Percentiles rank a stretch among this genome's conserved stretches.
These are phyloP conservation scores for Phytophthora pluvialis DNA, from an alignment of 352 stramenopile genomes.

Conservation along the genomic window DNA sequence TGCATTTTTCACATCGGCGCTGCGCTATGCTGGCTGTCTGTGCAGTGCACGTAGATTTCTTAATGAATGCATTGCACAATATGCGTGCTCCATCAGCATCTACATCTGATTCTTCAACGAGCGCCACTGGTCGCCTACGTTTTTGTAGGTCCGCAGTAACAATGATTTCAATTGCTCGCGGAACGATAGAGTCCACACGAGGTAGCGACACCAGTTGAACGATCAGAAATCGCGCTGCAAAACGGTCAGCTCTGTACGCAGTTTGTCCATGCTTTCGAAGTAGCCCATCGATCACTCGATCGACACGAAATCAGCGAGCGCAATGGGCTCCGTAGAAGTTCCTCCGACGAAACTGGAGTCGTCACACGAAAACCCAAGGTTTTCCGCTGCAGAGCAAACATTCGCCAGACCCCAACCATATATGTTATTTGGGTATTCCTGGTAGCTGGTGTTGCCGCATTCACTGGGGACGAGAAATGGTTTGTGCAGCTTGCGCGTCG, in stretches of 20 bases:
- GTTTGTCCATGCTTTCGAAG: not conserved
- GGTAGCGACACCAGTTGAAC: not conserved
- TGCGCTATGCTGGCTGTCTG: not conserved
- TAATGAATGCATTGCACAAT: not conserved
- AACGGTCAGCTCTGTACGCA: not conserved
- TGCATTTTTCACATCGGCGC: conserved; percentile 1
- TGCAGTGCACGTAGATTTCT: conserved; percentile 8
- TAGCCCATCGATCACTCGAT: conserved; percentile 26
- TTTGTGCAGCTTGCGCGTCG: conserved; percentile 56
- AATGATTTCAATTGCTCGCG: not conserved
- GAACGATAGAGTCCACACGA: not conserved
- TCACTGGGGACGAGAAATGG: conserved; percentile 70
- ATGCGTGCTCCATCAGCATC: not conserved
- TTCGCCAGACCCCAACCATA: conserved; percentile 72
- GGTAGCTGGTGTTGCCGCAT: conserved; percentile 70
- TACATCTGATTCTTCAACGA: not conserved
- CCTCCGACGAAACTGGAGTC: conserved; percentile 10
- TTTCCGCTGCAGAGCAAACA: conserved; percentile 52
- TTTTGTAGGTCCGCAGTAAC: not conserved
- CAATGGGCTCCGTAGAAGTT: conserved; percentile 5
- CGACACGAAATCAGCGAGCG: conserved; percentile 19
- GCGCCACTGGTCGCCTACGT: not conserved
- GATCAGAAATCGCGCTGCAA: not conserved
- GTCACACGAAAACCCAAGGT: conserved; percentile 48
- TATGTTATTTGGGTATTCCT: conserved; percentile 80